These are phyloP conservation scores for Magnolia officinalis DNA, from an alignment of 164 flowering plant species.

Conservation along the genomic window DNA sequence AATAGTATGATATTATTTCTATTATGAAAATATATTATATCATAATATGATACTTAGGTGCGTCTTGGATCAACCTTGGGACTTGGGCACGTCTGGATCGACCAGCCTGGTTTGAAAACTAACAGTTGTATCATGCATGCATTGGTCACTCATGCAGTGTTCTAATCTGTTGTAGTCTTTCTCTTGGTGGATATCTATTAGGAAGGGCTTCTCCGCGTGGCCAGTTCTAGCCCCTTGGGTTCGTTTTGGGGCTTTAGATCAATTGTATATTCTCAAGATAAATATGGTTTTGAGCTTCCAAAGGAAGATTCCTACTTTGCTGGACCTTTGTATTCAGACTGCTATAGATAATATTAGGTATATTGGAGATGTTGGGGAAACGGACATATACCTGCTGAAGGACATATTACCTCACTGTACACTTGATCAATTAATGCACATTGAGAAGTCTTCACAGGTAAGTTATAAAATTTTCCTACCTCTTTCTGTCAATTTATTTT, in stretches of 20 bases:
- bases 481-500: background rate
- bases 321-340: slow-evolving; percentile 62
- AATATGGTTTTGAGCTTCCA: background rate
- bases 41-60: too few relatives aligned
- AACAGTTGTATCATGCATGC: background rate
- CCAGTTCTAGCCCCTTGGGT: background rate
- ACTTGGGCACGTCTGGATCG: background rate
- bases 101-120: background rate
- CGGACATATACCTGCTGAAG: slow-evolving; percentile 60
- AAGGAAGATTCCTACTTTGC: slow-evolving; percentile 49
- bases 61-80: too few relatives aligned
- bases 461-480: slow-evolving; percentile 15
- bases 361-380: slow-evolving; percentile 87
- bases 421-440: slow-evolving; percentile 67
- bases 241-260: background rate
- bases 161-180: background rate
- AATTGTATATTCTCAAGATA: background rate
- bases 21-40: too few relatives aligned
- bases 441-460: slow-evolving; percentile 69
- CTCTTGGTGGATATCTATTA: background rate
- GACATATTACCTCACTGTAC: slow-evolving; percentile 82
- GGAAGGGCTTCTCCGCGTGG: background rate
- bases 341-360: slow-evolving; percentile 72
- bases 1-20: too few relatives aligned
- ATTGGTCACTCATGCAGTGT: background rate